Base-by-base conservation (phyloP, 192 early-diverging fungal species). In the Coemansia sp. region DNA sequence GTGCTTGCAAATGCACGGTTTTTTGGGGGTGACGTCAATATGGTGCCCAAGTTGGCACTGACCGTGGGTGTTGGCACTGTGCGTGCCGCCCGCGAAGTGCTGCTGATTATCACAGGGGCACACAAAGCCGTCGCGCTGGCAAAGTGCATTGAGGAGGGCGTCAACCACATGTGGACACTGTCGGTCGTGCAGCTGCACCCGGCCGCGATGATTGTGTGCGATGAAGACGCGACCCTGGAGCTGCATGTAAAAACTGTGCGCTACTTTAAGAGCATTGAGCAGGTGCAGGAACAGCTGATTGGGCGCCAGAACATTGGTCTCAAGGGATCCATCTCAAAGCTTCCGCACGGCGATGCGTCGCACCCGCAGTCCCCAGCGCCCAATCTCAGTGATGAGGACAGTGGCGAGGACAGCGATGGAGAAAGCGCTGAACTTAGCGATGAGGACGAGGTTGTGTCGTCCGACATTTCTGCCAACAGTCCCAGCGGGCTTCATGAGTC, bases 131-230 rank as follows among this genome's bases (percentile, higher is more conserved):
- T 91, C 38, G 90, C 91, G 1, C 68, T 93, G 53, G 89, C 90
- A 60, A 91, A 93, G 79, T 91, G 90, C 72, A 89, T 92, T 48
- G 91, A 82, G 49, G 85, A 86, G 56, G 87, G 90, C 18, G 88
- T 93, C 62, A 93, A 93, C 81, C 90, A 92, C 81, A 93, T 93
- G 90, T 93, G 89, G 89, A 91, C 90, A 12, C 86, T 93, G 53
- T 91, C 89, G 14, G 91, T 89, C 21, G 86, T 93, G 62, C 90
- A 93, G 72, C 69, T 89, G 32, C 90, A 93, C 55, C 88, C 90
- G 25, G 85, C 85, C 35, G 87, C 87, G 32, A 84, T 93, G 84
- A 83, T 93, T 73, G 89, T 91, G 35, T 93, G 92, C 60, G 92
- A 93, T 74, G 92, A 93, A 71, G 92, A 93, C 54, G 90, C 92